Percentiles rank a stretch among this genome's conserved stretches.
Evolutionary conservation across 306 rosid genomes (phyloP).

Genomic region (Cicer arietinum): DNA sequence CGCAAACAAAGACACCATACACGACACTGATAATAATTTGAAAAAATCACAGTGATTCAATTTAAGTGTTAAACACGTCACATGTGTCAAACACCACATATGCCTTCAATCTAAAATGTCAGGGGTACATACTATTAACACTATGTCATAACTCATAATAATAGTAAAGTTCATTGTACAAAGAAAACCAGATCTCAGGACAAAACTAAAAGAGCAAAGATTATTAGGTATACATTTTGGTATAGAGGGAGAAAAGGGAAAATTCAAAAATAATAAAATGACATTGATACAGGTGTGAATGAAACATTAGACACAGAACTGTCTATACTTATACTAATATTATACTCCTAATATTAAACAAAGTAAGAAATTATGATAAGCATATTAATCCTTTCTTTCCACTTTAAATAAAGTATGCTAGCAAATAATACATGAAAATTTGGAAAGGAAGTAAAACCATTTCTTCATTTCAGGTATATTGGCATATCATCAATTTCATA

Average conservation of each 20-base stretch:
- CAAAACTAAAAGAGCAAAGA: too few relatives aligned
- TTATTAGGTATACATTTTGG: not conserved
- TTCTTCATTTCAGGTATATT: constrained; percentile 14
- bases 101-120: too few relatives aligned
- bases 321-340: not conserved
- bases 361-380: not conserved
- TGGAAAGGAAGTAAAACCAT: not conserved
- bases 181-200: too few relatives aligned
- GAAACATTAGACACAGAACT: not conserved
- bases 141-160: not conserved
- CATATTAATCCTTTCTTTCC: constrained; percentile 21
- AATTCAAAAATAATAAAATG: too few relatives aligned
- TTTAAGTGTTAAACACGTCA: too few relatives aligned
- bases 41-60: too few relatives aligned
- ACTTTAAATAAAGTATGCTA: constrained; percentile 31
- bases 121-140: not conserved
- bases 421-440: not conserved
- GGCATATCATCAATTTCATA: constrained; percentile 2
- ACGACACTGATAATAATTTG: too few relatives aligned
- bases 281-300: not conserved
- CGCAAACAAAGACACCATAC: too few relatives aligned
- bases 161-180: not conserved
- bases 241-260: not conserved
- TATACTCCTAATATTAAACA: not conserved
- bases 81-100: too few relatives aligned